A percentile compares a stretch with the other conserved stretches of the same genome.
Conservation (phyloP, 225 moss, liverwort and hornwort genomes). For the Sphagnum tenellum region DNA sequence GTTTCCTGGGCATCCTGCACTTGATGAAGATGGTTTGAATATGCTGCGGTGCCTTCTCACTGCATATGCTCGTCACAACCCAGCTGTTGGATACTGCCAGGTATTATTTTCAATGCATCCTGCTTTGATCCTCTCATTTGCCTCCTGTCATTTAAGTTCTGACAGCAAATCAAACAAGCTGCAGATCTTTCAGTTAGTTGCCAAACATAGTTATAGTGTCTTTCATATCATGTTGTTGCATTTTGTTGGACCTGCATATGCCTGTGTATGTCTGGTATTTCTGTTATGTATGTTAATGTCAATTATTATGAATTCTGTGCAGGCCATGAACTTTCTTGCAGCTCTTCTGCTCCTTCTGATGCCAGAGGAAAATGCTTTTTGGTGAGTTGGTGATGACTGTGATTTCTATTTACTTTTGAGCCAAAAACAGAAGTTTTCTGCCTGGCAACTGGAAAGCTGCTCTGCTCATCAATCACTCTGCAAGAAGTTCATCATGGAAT, state of each 20-base stretch:
- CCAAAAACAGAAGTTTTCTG: no score
- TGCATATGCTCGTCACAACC: slow-evolving; percentile 48
- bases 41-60: slow-evolving; percentile 38
- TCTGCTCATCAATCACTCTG: no score
- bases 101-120: slow-evolving; percentile 1
- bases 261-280: no score
- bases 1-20: slow-evolving; percentile 48
- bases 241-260: no score
- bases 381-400: slow-evolving; percentile 11
- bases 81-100: slow-evolving; percentile 45
- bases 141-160: neutral
- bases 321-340: slow-evolving; percentile 51
- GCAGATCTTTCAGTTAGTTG: no score
- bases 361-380: slow-evolving; percentile 47
- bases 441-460: no score
- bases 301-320: neutral
- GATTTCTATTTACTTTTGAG: no score
- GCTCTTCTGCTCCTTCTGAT: slow-evolving; percentile 36
- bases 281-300: no score
- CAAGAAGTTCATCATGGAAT: no score
- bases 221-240: no score
- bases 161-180: neutral
- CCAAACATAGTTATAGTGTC: no score
- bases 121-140: neutral
- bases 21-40: slow-evolving; percentile 42